Percentiles rank a stretch among this genome's conserved stretches.
Evolutionary conservation across 208 protist species (phyloP).

Genomic region (Kentomonas sorsogonicus): DNA sequence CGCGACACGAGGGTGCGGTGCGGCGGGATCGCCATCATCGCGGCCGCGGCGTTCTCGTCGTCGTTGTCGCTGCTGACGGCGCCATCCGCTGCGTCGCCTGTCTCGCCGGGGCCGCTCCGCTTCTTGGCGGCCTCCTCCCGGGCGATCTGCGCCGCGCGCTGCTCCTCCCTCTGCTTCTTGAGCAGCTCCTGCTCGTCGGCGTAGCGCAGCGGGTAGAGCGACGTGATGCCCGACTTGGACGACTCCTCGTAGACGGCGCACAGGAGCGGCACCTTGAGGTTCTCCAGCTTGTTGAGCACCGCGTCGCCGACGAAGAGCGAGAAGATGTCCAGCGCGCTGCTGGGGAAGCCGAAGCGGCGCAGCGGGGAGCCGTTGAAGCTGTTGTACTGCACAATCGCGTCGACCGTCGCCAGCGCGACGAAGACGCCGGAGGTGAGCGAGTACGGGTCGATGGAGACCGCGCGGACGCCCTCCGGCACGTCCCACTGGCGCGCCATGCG

Average conservation of each 20-base stretch:
- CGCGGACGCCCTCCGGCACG: slow-evolving; percentile 49
- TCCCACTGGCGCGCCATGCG: slow-evolving; percentile 30
- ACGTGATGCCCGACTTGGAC: slow-evolving; percentile 14
- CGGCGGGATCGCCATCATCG: slow-evolving; percentile 7
- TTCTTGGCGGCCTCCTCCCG: no score
- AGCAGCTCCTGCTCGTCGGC: slow-evolving; percentile 2
- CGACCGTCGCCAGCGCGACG: slow-evolving; percentile 42
- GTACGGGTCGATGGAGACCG: slow-evolving; percentile 27
- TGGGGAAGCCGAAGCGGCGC: slow-evolving; percentile 34
- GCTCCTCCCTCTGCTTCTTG: no score
- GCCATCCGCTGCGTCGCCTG: no score
- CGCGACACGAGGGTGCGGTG: slow-evolving; percentile 24
- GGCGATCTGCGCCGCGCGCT: no score
- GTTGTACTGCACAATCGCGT: slow-evolving; percentile 70
- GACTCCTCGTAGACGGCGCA: slow-evolving; percentile 23
- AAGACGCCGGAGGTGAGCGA: slow-evolving; percentile 29
- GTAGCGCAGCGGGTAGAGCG: slow-evolving; percentile 19
- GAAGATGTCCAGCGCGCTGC: slow-evolving; percentile 24
- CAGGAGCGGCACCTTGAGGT: slow-evolving; percentile 3
- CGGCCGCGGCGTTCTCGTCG: background rate
- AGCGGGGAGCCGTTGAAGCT: slow-evolving; percentile 46
- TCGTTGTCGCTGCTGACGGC: background rate
- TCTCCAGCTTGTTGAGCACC: slow-evolving; percentile 11
- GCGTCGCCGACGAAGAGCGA: slow-evolving; percentile 21
- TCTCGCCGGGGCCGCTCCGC: no score